Evolutionary conservation across 164 flowering plant genomes (phyloP), one percentile per base, ranked within the genome.

Genomic region (Paratinospora sagittata): DNA sequence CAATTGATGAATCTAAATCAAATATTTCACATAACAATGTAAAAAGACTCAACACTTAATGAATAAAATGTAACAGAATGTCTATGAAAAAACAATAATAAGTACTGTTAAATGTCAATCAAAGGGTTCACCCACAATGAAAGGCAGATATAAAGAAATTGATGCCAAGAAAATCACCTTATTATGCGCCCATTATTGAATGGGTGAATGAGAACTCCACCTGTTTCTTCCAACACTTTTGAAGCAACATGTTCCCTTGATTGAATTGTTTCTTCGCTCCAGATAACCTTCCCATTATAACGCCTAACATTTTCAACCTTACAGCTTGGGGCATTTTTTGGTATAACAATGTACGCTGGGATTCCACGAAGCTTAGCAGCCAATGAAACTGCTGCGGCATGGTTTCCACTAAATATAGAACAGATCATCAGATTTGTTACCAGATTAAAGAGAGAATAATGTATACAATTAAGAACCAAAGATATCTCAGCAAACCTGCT

Each of bases 301-400:
- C 97, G 92, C 13, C 74, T 80, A 30, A 91, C 96, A 83, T 88
- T 91, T 81, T 87, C 92, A 79, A 94, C 94, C 82, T 91, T 91
- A 81, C 97, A 93, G 43, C 82, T 84, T 52, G 97, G 98, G 63
- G 96, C 96, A 82, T 86, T 90, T 78, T 82, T 80, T 2, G 98
- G 98, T 63, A 94, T 81, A 74, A 94, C 87, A 77, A 90, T 85
- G 73, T 88, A 86, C 34, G 96, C 95, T 36, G 95, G 97, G 68
- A 92, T 84, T 27, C 91, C 89, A 36, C 96, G 85, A 72, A 84
- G 68, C 69, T 86, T 86, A 74, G 97, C 95, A 78, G 97, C 96
- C 86, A 91, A 81, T 63, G 98, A 66, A 75, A 94, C 81, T 43
- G 98, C 98, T 34, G 97, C 97, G 71, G 98, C 98, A 85, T 94